phyloP scores from a whole-genome alignment of 345 rosid species.

The Bretschneidera sinensis region DNA sequence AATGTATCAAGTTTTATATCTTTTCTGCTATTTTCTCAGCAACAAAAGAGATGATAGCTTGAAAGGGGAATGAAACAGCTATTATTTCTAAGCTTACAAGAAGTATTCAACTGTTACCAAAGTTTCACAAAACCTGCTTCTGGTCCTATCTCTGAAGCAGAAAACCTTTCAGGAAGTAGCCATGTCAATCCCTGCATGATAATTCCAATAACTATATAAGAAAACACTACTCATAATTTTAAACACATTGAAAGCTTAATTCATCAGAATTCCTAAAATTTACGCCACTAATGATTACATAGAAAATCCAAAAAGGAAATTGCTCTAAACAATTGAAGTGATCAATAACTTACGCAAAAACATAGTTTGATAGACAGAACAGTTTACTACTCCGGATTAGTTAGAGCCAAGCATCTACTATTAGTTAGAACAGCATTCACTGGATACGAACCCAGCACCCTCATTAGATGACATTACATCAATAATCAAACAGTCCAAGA shows the following conservation, averaged over 20 bases:
- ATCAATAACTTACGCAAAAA: too few species aligned
- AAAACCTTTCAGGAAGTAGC: slow-evolving; percentile 90
- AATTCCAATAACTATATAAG: slow-evolving; percentile 15
- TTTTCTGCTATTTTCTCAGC: background rate
- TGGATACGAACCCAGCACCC: background rate
- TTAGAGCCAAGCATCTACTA: background rate
- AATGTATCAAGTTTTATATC: background rate
- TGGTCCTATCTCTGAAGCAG: slow-evolving; percentile 88
- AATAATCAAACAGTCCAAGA: too few species aligned
- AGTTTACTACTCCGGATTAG: too few species aligned
- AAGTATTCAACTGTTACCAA: slow-evolving; percentile 78
- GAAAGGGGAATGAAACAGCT: slow-evolving; percentile 5
- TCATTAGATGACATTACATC: too few species aligned
- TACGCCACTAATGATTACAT: background rate
- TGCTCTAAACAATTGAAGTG: too few species aligned
- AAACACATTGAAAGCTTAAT: background rate
- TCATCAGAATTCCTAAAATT: slow-evolving; percentile 6
- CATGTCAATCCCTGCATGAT: slow-evolving; percentile 82
- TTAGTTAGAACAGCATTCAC: background rate
- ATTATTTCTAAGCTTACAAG: slow-evolving; percentile 24
- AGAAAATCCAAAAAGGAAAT: background rate
- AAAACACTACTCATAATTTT: background rate
- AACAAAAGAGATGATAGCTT: slow-evolving; percentile 1
- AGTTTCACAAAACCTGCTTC: slow-evolving; percentile 98
- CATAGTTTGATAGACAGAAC: too few species aligned